Base-by-base conservation (phyloP, 345 rosid species). In the Dimocarpus longan region DNA sequence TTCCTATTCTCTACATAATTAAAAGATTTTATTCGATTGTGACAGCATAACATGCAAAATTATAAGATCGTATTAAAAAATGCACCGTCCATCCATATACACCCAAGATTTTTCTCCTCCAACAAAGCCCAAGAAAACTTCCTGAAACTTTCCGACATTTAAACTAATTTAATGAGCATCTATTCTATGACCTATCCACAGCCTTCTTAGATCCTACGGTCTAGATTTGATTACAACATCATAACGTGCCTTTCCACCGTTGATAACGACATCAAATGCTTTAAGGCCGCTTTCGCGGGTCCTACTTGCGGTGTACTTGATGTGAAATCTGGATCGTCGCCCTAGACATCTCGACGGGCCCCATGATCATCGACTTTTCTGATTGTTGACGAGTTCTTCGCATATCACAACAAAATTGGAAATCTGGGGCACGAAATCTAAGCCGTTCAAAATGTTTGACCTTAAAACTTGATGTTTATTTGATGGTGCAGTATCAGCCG, bases 331-430 rank as follows among this genome's bases (percentile, higher is more conserved):
- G 22, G 39, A 62, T 22, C 11, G 77, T 74, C 57, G 42, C 19
- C n/a, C 22, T 5, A 32, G 37, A 32, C 37, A 8, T 62, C 28
- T 13, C 63, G 22, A 15, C 56, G 77, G 57, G 13, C 12, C 77
- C 5, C 3, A 8, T 21, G 18, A 8, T 28, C 10, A 44, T 16
- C 28, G 70, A 64, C 48, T 66, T 66, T 66, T 54, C 52, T 15
- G 5, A 13, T 2, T 28, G 48, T 8, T 50, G 79, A 66, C 79
- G 73, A 39, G 43, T 54, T 76, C 65, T 52, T 52, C 57, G 13
- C 57, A 52, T 15, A 52, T 52, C 70, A n/a, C 5, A n/a, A 4
- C 12, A 8, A 12, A 40, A 37, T 2, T 52, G 24, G 40, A 18
- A 54, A 37, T 37, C 6, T 7, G 10, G 0, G 5, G 10, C 37